Conservation (phyloP, 1,284 basidiomycete species). For the Peniophora sp. region DNA sequence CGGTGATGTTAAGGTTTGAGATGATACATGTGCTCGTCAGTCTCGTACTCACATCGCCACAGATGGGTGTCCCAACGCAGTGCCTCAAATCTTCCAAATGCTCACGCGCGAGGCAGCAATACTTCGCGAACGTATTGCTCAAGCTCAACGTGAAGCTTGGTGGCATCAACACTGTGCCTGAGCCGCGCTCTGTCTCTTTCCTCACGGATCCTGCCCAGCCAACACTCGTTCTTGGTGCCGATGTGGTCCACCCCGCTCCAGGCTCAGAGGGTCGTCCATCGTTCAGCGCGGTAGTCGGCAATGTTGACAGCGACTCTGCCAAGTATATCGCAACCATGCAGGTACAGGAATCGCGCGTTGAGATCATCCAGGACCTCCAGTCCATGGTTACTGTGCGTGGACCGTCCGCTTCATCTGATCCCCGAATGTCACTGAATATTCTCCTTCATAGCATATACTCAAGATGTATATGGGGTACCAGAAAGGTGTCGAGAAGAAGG, state of each 20-base stretch:
- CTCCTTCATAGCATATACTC: slow-evolving; percentile 36
- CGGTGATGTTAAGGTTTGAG: slow-evolving; percentile 56
- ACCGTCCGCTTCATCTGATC: slow-evolving; percentile 15
- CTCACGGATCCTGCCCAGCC: slow-evolving; percentile 63
- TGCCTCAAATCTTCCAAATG: slow-evolving; percentile 63
- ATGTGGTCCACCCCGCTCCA: slow-evolving; percentile 73
- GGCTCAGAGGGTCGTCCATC: slow-evolving; percentile 67
- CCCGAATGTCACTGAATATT: not conserved
- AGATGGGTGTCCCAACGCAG: slow-evolving; percentile 68
- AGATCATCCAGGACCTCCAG: slow-evolving; percentile 67
- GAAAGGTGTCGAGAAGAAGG: slow-evolving; percentile 42
- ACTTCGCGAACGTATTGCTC: slow-evolving; percentile 71
- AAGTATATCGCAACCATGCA: slow-evolving; percentile 46
- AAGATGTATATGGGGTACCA: slow-evolving; percentile 50
- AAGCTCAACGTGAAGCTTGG: slow-evolving; percentile 84
- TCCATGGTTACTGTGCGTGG: slow-evolving; percentile 41
- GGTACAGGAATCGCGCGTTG: slow-evolving; percentile 60
- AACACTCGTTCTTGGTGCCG: slow-evolving; percentile 74
- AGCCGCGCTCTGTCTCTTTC: slow-evolving; percentile 48
- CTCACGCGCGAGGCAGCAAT: slow-evolving; percentile 56
- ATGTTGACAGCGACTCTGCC: slow-evolving; percentile 59
- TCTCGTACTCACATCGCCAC: not conserved
- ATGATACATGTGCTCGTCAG: not conserved
- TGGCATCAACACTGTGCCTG: slow-evolving; percentile 69
- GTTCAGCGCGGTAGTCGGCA: slow-evolving; percentile 68